Conservation (phyloP, 2,329 filamentous ascomycete species). For the Ceratocystis diversiconidia region DNA sequence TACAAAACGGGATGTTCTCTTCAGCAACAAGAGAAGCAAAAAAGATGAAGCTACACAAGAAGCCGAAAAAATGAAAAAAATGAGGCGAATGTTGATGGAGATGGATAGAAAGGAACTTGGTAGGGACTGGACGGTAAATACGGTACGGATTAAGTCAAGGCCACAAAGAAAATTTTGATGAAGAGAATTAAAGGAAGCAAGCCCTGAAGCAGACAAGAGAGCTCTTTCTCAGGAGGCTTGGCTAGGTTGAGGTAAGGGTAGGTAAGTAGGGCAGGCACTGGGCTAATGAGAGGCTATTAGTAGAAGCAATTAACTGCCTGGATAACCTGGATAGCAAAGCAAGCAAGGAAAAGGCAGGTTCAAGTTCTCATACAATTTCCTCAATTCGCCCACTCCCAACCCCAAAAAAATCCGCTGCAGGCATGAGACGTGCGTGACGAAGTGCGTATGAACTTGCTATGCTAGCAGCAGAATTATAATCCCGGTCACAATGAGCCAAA, state of each 20-base stretch:
- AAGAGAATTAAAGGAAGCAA: background rate
- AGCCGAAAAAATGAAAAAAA: background rate
- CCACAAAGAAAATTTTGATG: slow-evolving; percentile 10
- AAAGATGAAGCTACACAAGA: too few species aligned
- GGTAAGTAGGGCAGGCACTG: background rate
- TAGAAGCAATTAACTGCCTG: background rate
- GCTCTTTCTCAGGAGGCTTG: background rate
- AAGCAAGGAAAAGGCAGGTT: background rate
- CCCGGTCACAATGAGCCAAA: background rate
- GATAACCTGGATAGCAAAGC: background rate
- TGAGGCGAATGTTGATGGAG: background rate
- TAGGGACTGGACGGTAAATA: background rate
- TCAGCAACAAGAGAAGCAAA: background rate
- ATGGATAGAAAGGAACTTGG: background rate
- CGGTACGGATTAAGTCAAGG: background rate
- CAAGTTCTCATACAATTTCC: background rate
- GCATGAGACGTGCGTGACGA: too few species aligned
- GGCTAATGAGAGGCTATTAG: background rate
- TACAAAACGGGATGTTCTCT: background rate
- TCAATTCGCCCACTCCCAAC: background rate
- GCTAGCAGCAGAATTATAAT: background rate
- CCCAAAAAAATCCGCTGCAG: background rate
- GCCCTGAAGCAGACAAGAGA: background rate
- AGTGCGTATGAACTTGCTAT: background rate
- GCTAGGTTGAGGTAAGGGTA: background rate